These are phyloP conservation scores for Ogataea pignaliae DNA, from an alignment of 805 yeast genomes.

Conservation along the genomic window DNA sequence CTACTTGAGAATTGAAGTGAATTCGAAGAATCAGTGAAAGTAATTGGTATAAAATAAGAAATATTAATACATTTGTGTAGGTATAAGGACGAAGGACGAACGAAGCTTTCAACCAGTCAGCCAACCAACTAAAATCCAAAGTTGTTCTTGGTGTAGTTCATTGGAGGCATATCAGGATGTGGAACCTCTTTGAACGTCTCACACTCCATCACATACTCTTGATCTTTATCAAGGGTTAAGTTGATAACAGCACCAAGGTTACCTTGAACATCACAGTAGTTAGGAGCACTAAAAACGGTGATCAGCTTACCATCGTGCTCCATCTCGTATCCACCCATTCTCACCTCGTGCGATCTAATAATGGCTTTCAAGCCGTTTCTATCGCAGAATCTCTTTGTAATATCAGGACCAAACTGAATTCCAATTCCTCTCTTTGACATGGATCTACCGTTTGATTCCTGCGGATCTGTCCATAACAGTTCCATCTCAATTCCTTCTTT, in stretches of 20 bases:
- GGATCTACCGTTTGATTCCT: conserved; percentile 66
- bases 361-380: conserved; percentile 69
- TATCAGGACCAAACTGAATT: conserved; percentile 94
- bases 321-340: conserved; percentile 83
- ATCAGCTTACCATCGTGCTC: conserved; percentile 85
- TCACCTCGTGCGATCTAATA: conserved; percentile 91
- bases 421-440: conserved; percentile 95
- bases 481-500: conserved; percentile 94
- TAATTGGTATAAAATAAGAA: too few species aligned
- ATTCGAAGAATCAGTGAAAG: too few species aligned
- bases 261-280: conserved; percentile 90
- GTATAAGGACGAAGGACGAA: too few species aligned
- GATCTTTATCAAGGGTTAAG: conserved; percentile 44
- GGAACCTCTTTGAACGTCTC: conserved; percentile 74
- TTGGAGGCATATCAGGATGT: conserved; percentile 89
- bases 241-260: conserved; percentile 88
- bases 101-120: too few species aligned
- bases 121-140: conserved; percentile 32
- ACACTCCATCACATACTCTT: conserved; percentile 45
- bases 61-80: too few species aligned
- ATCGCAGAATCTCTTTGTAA: conserved; percentile 75
- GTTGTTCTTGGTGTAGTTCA: conserved; percentile 71
- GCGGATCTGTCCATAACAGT: conserved; percentile 96
- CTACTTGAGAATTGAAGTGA: too few species aligned
- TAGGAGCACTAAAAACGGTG: conserved; percentile 98